Base-by-base conservation (phyloP, 1,139 yeast genomes). In the Petasospora rhodanensis region DNA sequence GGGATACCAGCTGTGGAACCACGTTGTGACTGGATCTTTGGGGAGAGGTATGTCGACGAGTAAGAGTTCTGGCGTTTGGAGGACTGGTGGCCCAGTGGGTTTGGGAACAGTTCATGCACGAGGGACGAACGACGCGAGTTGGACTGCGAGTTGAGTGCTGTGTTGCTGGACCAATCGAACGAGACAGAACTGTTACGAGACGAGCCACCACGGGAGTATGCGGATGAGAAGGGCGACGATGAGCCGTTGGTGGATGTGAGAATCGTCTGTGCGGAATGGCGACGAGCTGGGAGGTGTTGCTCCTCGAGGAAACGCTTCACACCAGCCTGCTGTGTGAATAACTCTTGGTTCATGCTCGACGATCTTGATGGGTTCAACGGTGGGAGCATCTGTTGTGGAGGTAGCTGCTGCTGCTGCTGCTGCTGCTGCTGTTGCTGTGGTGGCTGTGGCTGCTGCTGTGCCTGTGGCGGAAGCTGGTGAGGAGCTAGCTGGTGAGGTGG, bases 221-320 rank as follows among this genome's bases (percentile, higher is more conserved):
- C 29, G 2, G 38, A 30, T 5, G 47, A 43, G 26, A 43, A 45
- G 6, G 54, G 51, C 1, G 51, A 43, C 1, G 52, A 40, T 4
- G 52, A 41, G 5, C 47, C 46, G 18, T 34, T 32, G 14, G 43
- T 36, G 10, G 50, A 29, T 0, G 50, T 42, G 14, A 46, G 15
- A 11, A 48, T 49, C 1, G 51, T 49, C 26, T 51, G 55, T 5
- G 54, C 35, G 1, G 53, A 48, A 25, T 51, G 55, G 24, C 55
- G 43, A 38, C 55, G 46, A 6, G 33, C 24, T 10, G 53, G 52
- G 14, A 31, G 35, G 24, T 46, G 40, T 20, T 49, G 51, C 22
- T 51, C 53, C 24, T 51, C 55, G 10, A 51, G 26, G 29, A 51
- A 41, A 16, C 54, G 37, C 35, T 49, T 51, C 18, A 51, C 47